Percentiles rank a stretch among this genome's conserved stretches.
These are phyloP conservation scores for Astraeus odoratus DNA, from an alignment of 768 basidiomycete genomes.

Conservation along the genomic window DNA sequence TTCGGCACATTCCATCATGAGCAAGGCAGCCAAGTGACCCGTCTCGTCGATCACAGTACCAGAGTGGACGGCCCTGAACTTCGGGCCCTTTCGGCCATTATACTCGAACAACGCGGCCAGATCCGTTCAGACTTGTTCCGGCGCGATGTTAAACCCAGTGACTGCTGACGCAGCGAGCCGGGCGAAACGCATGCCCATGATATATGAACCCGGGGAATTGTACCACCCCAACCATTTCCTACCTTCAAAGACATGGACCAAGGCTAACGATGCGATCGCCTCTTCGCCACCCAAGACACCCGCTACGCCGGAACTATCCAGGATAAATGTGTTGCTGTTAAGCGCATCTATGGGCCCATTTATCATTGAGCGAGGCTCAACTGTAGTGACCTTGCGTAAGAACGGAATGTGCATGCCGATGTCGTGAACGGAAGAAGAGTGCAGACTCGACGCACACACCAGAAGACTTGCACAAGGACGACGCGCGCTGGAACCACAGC, in stretches of 20 bases:
- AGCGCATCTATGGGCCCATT: constrained; percentile 7
- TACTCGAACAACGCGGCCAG: constrained; percentile 18
- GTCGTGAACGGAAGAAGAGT: background rate
- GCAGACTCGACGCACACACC: too few relatives aligned
- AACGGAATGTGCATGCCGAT: background rate
- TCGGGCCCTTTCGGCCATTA: constrained; percentile 21
- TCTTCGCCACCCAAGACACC: constrained; percentile 34
- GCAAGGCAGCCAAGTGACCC: constrained; percentile 23
- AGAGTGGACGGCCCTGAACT: constrained; percentile 20
- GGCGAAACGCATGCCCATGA: constrained; percentile 26
- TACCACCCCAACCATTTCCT: constrained; percentile 31
- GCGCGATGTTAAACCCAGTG: background rate
- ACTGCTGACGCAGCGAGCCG: constrained; percentile 17
- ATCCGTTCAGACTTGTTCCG: constrained; percentile 6
- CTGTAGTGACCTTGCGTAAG: background rate
- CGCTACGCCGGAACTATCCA: constrained; percentile 27
- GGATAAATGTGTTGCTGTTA: constrained; percentile 5
- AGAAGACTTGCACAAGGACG: too few relatives aligned
- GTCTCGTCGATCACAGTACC: constrained; percentile 21
- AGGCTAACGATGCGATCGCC: constrained; percentile 31
- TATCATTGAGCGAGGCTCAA: background rate
- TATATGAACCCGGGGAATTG: constrained; percentile 32
- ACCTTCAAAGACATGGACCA: constrained; percentile 26
- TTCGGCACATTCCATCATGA: constrained; percentile 14
- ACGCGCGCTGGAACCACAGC: too few relatives aligned